Percentiles rank a stretch among this genome's conserved stretches.
Conservation (phyloP, 208 protist genomes). For the Acanthamoeba royreba region DNA sequence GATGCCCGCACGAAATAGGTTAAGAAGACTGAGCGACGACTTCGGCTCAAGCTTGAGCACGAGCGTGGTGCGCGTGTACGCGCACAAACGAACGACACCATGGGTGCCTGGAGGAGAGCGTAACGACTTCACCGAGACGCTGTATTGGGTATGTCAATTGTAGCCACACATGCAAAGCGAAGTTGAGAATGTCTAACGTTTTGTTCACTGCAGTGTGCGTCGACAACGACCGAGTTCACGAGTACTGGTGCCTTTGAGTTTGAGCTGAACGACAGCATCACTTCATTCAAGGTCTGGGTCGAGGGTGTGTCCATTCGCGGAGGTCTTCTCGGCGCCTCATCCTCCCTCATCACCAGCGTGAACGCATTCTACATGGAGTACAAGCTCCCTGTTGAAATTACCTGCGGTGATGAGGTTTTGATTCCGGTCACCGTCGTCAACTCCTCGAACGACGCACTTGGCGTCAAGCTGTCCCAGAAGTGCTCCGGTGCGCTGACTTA, state of each 20-base stretch:
- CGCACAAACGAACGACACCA: not conserved
- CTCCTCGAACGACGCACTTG: not conserved
- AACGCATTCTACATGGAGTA: constrained; percentile 48
- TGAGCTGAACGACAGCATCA: not conserved
- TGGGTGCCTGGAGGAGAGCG: not conserved
- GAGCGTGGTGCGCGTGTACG: constrained; percentile 1
- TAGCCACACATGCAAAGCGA: too few species aligned
- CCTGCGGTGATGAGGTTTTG: not conserved
- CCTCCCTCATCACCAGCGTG: not conserved
- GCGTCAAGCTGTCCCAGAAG: not conserved
- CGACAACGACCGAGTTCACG: not conserved
- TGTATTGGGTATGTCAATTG: not conserved
- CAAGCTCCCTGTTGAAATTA: constrained; percentile 42
- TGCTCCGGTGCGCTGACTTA: not conserved
- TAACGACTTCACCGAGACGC: constrained; percentile 45
- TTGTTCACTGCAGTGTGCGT: not conserved
- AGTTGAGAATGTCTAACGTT: not conserved
- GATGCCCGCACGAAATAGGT: not conserved
- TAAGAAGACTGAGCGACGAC: not conserved
- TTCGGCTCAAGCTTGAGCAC: not conserved
- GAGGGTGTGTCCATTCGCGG: not conserved
- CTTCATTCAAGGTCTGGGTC: not conserved
- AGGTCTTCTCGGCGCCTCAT: not conserved
- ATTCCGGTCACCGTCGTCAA: not conserved
- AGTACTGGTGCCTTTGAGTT: not conserved